Percentiles rank a stretch among this genome's conserved stretches.
These are phyloP conservation scores for Podospora pseudopauciseta DNA, from an alignment of 495 filamentous ascomycete genomes.

Conservation along the genomic window DNA sequence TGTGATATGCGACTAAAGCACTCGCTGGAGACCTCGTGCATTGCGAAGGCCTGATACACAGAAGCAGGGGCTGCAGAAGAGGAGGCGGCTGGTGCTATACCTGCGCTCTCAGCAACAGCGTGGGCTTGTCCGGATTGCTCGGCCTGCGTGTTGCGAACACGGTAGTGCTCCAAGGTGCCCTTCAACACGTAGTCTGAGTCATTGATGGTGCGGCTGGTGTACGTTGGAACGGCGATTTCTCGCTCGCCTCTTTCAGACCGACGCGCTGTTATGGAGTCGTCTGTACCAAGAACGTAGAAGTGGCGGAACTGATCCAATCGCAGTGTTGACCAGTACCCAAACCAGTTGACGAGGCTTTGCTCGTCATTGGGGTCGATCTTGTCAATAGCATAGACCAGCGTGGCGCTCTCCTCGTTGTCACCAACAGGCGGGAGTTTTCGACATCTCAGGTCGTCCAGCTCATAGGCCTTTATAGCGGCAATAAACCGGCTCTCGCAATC, in stretches of 20 bases:
- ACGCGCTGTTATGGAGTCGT: slow-evolving; percentile 19
- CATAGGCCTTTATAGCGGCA: slow-evolving; percentile 23
- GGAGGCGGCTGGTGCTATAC: neutral
- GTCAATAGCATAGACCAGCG: slow-evolving; percentile 40
- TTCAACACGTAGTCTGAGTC: slow-evolving; percentile 39
- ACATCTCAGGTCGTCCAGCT: slow-evolving; percentile 23
- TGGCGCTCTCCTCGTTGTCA: slow-evolving; percentile 34
- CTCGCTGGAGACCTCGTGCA: neutral
- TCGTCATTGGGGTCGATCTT: slow-evolving; percentile 52
- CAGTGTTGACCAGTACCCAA: slow-evolving; percentile 49
- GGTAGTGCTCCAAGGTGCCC: slow-evolving; percentile 15
- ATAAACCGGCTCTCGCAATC: slow-evolving; percentile 29
- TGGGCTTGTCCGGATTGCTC: neutral
- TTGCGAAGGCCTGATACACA: neutral
- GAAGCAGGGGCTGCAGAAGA: neutral
- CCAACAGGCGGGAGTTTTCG: slow-evolving; percentile 13
- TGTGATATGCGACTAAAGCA: neutral
- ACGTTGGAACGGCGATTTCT: slow-evolving; percentile 38
- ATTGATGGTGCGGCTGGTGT: slow-evolving; percentile 34
- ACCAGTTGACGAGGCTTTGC: slow-evolving; percentile 51
- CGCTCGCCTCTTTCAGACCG: slow-evolving; percentile 32
- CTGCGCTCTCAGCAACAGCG: neutral
- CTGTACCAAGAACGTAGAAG: slow-evolving; percentile 47
- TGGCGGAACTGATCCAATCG: slow-evolving; percentile 46
- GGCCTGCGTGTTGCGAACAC: neutral